These are phyloP conservation scores for Mycena maculata DNA, from an alignment of 768 basidiomycete species.

Conservation along the genomic window DNA sequence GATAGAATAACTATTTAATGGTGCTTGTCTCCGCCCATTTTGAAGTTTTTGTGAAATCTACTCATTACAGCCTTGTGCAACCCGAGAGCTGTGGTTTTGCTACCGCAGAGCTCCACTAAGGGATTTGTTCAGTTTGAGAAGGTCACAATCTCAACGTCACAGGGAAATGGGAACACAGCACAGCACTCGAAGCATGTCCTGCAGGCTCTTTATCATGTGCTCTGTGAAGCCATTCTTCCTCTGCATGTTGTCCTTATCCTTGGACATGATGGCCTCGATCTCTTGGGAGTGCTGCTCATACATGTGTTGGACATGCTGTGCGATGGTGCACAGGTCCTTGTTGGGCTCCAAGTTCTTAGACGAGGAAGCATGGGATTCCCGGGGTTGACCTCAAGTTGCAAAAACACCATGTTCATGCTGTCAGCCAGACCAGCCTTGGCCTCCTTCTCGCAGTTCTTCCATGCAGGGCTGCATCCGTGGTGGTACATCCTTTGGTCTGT, in stretches of 20 bases:
- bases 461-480: constrained; percentile 33
- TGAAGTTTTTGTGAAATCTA: constrained; percentile 57
- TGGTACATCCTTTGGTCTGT: constrained; percentile 42
- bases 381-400: constrained; percentile 28
- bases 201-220: constrained; percentile 56
- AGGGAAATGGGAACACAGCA: constrained; percentile 46
- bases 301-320: constrained; percentile 53
- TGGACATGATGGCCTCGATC: not conserved
- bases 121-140: not conserved
- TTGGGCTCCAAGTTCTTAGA: constrained; percentile 34
- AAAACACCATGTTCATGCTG: constrained; percentile 21
- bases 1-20: too few species aligned
- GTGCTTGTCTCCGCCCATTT: constrained; percentile 20
- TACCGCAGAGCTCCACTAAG: constrained; percentile 55
- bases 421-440: not conserved
- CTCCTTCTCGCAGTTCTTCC: constrained; percentile 35
- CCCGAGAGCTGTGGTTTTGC: constrained; percentile 59
- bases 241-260: not conserved
- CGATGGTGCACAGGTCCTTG: constrained; percentile 51
- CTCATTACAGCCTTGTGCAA: constrained; percentile 51
- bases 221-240: constrained; percentile 49
- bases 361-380: constrained; percentile 30
- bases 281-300: constrained; percentile 38
- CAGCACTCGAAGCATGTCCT: constrained; percentile 58
- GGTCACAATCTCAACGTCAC: not conserved